Evolutionary conservation across 139 green algal species (phyloP).

Genomic region (Chlamydomonas urium): DNA sequence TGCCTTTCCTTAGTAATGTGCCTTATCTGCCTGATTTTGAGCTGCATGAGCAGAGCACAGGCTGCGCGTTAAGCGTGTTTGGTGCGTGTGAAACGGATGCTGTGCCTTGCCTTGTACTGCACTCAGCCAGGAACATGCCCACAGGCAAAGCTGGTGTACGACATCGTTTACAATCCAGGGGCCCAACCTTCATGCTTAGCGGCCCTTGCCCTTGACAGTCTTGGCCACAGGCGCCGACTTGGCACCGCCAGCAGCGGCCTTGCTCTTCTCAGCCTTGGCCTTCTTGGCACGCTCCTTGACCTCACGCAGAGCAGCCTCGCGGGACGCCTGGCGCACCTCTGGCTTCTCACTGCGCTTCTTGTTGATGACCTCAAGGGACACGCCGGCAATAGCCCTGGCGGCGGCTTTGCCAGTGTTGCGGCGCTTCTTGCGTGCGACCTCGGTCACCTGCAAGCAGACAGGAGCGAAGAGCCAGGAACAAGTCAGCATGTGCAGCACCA

Average conservation of each 20-base stretch:
- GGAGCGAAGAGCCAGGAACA: too few relatives aligned
- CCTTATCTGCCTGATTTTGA: too few relatives aligned
- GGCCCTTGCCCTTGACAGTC: constrained; percentile 9
- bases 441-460: constrained; percentile 35
- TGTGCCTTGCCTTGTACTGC: too few relatives aligned
- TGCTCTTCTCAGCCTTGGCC: constrained; percentile 73
- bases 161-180: not conserved
- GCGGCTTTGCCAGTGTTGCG: constrained; percentile 53
- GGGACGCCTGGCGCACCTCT: constrained; percentile 79
- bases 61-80: too few relatives aligned
- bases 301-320: constrained; percentile 91
- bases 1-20: too few relatives aligned
- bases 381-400: constrained; percentile 78
- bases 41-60: too few relatives aligned
- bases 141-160: not conserved
- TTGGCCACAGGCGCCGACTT: not conserved
- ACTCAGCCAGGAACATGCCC: not conserved
- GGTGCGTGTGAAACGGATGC: too few relatives aligned
- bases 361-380: constrained; percentile 88
- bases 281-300: constrained; percentile 97
- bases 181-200: too few relatives aligned
- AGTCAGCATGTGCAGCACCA: too few relatives aligned
- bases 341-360: constrained; percentile 90
- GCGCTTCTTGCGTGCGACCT: constrained; percentile 85
- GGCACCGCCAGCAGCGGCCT: not conserved